Percentiles rank a stretch among this genome's conserved stretches.
phyloP scores from a whole-genome alignment of 2,329 filamentous ascomycete species.

The Alternaria longipes region DNA sequence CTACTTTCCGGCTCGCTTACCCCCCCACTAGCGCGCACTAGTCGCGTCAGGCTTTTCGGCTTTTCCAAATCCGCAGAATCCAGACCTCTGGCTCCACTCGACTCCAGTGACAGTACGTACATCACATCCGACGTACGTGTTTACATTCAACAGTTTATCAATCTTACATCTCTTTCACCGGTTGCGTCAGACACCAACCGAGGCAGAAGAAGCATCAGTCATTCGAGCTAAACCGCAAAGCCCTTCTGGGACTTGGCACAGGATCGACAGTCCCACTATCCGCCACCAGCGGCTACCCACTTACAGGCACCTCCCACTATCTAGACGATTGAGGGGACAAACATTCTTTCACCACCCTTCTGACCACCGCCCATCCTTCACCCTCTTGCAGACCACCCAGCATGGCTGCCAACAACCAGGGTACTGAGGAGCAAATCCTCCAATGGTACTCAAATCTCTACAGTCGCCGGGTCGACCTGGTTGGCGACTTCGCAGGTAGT shows the following conservation, averaged over 20 bases:
- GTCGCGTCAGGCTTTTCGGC: slow-evolving; percentile 24
- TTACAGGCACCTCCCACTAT: slow-evolving; percentile 13
- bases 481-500: slow-evolving; percentile 78
- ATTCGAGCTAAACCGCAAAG: slow-evolving; percentile 13
- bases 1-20: slow-evolving; percentile 26
- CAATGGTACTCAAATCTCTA: slow-evolving; percentile 49
- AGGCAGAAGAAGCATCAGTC: neutral
- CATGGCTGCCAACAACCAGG: slow-evolving; percentile 33
- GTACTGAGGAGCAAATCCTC: slow-evolving; percentile 35
- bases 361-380: slow-evolving; percentile 7
- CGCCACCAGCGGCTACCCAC: slow-evolving; percentile 27
- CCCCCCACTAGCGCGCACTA: slow-evolving; percentile 33
- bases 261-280: slow-evolving; percentile 27
- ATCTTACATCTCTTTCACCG: neutral
- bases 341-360: slow-evolving; percentile 16
- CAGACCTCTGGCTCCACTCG: slow-evolving; percentile 21
- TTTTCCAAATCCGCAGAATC: slow-evolving; percentile 27
- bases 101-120: slow-evolving; percentile 15
- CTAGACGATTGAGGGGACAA: slow-evolving; percentile 19
- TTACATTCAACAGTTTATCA: slow-evolving; percentile 2
- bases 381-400: slow-evolving; percentile 14
- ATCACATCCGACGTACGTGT: slow-evolving; percentile 17
- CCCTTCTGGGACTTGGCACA: slow-evolving; percentile 22
- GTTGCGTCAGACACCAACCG: neutral
- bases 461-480: slow-evolving; percentile 59